phyloP scores from a whole-genome alignment of 352 stramenopile genomes.

The Phytopythium vexans region DNA sequence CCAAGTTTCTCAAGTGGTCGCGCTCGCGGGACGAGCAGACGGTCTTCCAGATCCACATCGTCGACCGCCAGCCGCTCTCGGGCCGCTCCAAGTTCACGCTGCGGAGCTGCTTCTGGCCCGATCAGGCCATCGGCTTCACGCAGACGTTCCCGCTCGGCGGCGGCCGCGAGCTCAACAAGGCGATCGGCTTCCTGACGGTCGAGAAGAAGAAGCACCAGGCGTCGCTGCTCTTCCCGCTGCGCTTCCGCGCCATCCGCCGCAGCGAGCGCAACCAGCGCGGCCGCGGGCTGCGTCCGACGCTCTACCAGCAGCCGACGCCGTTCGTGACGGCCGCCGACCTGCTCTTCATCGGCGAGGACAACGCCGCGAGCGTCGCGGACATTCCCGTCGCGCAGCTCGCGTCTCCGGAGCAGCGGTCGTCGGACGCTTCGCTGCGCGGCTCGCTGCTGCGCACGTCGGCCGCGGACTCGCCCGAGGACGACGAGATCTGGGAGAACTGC shows the following conservation, averaged over 20 bases:
- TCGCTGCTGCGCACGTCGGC: conserved; percentile 6
- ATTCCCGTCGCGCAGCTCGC: conserved; percentile 37
- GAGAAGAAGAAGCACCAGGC: conserved; percentile 64
- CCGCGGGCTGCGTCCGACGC: conserved; percentile 11
- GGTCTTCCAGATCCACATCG: conserved; percentile 57
- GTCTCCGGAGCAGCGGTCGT: conserved; percentile 9
- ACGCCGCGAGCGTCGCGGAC: conserved; percentile 24
- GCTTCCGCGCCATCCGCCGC: conserved; percentile 41
- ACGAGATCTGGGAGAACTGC: conserved; percentile 45
- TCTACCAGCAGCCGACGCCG: conserved; percentile 21
- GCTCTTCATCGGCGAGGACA: conserved; percentile 51
- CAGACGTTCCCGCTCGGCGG: conserved; percentile 51
- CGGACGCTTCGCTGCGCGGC: conserved; percentile 3
- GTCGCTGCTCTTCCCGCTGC: conserved; percentile 58
- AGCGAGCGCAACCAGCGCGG: conserved; percentile 19
- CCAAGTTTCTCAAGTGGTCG: conserved; percentile 70
- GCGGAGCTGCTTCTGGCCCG: conserved; percentile 53
- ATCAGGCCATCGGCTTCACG: conserved; percentile 47
- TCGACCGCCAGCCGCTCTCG: conserved; percentile 45
- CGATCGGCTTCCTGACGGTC: conserved; percentile 59
- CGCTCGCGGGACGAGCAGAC: conserved; percentile 51
- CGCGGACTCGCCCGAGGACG: conserved; percentile 10
- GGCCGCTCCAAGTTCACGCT: conserved; percentile 54
- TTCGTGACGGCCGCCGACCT: conserved; percentile 54
- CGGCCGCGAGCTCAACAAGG: conserved; percentile 40